Evolutionary conservation across 176 grass and related monocot species (phyloP), one percentile per base, ranked within the genome.

Genomic region (Typha latifolia): DNA sequence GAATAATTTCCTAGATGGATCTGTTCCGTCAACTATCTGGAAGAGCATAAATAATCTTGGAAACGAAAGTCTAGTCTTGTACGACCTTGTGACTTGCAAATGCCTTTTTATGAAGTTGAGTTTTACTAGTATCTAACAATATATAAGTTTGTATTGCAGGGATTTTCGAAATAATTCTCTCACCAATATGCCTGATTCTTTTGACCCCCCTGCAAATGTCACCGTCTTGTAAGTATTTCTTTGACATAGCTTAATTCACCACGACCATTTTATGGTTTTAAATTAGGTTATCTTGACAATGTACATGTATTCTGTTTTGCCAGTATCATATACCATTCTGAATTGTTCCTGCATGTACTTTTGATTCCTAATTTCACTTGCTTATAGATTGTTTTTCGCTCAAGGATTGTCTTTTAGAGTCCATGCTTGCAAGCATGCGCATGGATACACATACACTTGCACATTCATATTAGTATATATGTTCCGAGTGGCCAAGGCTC

Each of bases 151-250:
- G 66, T 76, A 66, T 77, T 81, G 79, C 68, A 99, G 94, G 81
- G 74, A 99, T 78, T 93, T 99, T 63, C 83, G 81, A 79, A 85
- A 90, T 48, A 99, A 99, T 72, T 85, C 62, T 49, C 71, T 99
- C 68, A 87, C 80, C 32, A 68, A 64, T 81, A 78, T 99, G 63
- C 72, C 85, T 22, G 8, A 26, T 77, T 14, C 62, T 78, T 85
- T 87, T 61, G 64, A 74, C 21, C 89, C 81, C 75, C 89, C 89
- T 19, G 18, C 78, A 79, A 66, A 81, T 50, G 83, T 93, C 53
- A 66, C 29, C 43, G 49, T 93, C 66, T 76, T 85, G 94, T 99
- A 99, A 66, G 89, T 81, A 37, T 69, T 50, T 69, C 79, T 71
- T 64, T 49, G 14, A 64, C 52, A 56, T 53, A 21, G 4, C 34